Conservation (phyloP, 768 basidiomycete genomes). For the Cyclocybe aegerita region DNA sequence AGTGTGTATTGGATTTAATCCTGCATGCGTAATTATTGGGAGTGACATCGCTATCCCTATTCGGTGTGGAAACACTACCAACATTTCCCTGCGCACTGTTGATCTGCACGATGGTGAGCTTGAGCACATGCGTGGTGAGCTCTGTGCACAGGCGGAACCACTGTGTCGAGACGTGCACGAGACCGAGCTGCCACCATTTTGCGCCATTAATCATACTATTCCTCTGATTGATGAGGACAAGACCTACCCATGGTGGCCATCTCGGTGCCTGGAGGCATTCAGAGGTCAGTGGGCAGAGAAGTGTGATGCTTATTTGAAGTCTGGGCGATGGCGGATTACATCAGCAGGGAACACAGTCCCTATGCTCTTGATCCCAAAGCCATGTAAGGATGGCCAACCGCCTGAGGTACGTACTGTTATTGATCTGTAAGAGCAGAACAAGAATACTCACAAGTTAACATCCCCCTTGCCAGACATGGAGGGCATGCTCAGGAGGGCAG, state of each 20-base stretch:
- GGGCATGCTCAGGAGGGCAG: slow-evolving; percentile 31
- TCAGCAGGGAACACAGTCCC: slow-evolving; percentile 33
- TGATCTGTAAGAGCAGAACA: slow-evolving; percentile 34
- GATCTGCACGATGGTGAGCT: slow-evolving; percentile 12
- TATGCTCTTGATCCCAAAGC: slow-evolving; percentile 32
- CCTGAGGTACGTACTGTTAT: slow-evolving; percentile 28
- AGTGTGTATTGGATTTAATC: slow-evolving; percentile 27
- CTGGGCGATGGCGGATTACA: slow-evolving; percentile 28
- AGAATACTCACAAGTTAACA: slow-evolving; percentile 34
- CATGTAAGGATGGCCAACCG: slow-evolving; percentile 16
- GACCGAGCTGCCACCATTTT: slow-evolving; percentile 32
- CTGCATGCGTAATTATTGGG: slow-evolving; percentile 21
- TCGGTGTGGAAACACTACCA: neutral
- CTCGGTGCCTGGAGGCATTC: slow-evolving; percentile 36
- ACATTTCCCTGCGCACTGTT: neutral
- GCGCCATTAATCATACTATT: slow-evolving; percentile 41
- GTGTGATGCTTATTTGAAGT: slow-evolving; percentile 22
- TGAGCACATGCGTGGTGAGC: neutral
- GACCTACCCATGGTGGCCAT: slow-evolving; percentile 29
- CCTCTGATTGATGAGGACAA: slow-evolving; percentile 33
- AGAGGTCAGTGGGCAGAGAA: slow-evolving; percentile 29
- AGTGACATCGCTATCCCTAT: slow-evolving; percentile 5
- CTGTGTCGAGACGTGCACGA: slow-evolving; percentile 20
- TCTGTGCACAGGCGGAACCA: slow-evolving; percentile 13
- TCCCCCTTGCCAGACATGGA: slow-evolving; percentile 43